Evolutionary conservation across 306 rosid genomes (phyloP), one percentile per base, ranked within the genome.

Genomic region (Vachellia pachyceras): DNA sequence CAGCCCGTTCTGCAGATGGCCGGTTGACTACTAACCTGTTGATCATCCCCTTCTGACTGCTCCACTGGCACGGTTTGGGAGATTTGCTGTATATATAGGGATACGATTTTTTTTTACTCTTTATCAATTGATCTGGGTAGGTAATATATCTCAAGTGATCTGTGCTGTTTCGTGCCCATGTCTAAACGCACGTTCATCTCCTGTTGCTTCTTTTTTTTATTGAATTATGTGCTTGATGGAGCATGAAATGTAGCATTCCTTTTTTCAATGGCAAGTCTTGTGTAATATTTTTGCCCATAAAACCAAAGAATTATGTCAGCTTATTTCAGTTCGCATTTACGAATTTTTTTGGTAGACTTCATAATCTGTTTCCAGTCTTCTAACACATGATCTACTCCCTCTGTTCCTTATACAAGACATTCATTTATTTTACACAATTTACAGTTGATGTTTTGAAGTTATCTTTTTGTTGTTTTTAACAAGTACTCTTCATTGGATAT

Each of bases 1-100:
- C 42, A 58, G 83, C 83, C 84, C 86, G 29, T 73, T 77, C 55
- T 20, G 77, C 64, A 17, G 46, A 73, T 63, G 72, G 82, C 65
- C 79, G 70, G 79, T 85, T 88, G 89, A 89, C 90, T 72, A 82
- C 90, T 89, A 85, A 91, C 94, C 85, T 84, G 76, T 85, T 80
- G 73, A 83, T 82, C 86, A 54, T 79, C 77, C 86, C 67, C 71
- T 72, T 64, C 82, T 46, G 73, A 79, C 83, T 17, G 86, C 88
- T 65, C 73, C 69, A 73, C 8, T 6, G 58, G 64, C 82, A 63
- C 85, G 50, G 91, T 82, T n/a, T 82, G 73, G 75, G 89, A 78
- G 88, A 86, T 54, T 77, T 80, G 90, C 72, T 80, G 90, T 90
- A 87, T 47, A 91, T 86, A 90, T 90, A 84, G 74, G 90, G 88